Evolutionary conservation across 139 green algal species (phyloP).

Genomic region (Spirogloea muscicola): DNA sequence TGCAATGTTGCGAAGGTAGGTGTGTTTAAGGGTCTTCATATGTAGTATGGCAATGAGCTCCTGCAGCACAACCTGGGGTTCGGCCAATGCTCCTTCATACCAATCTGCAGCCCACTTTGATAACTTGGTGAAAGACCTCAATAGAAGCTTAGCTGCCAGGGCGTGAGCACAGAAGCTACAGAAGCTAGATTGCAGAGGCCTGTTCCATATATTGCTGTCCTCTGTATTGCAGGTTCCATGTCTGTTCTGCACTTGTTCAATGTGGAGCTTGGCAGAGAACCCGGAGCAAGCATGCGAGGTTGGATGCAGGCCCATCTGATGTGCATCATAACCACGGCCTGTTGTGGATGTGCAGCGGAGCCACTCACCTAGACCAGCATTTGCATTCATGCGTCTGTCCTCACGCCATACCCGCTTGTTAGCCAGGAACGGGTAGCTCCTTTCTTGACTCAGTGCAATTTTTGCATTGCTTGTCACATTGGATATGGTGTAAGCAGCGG

Average conservation of each 20-base stretch:
- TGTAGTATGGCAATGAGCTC: constrained; percentile 6
- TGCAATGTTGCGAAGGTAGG: constrained; percentile 22
- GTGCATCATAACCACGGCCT: too few relatives aligned
- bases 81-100: constrained; percentile 20
- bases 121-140: not conserved
- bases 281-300: too few relatives aligned
- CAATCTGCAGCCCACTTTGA: too few relatives aligned
- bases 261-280: too few relatives aligned
- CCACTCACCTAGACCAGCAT: not conserved
- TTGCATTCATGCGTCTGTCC: not conserved
- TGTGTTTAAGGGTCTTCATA: not conserved
- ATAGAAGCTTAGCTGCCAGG: not conserved
- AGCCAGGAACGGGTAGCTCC: constrained; percentile 1
- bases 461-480: not conserved
- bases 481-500: constrained; percentile 7
- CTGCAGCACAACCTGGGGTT: constrained; percentile 17
- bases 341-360: too few relatives aligned
- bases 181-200: not conserved
- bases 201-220: too few relatives aligned
- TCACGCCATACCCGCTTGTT: not conserved
- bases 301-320: too few relatives aligned
- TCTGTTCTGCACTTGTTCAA: too few relatives aligned
- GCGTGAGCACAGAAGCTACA: not conserved
- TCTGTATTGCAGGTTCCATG: too few relatives aligned
- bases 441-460: not conserved